Base-by-base conservation (phyloP, 2,329 filamentous ascomycete genomes). In the Fusarium sp. region DNA sequence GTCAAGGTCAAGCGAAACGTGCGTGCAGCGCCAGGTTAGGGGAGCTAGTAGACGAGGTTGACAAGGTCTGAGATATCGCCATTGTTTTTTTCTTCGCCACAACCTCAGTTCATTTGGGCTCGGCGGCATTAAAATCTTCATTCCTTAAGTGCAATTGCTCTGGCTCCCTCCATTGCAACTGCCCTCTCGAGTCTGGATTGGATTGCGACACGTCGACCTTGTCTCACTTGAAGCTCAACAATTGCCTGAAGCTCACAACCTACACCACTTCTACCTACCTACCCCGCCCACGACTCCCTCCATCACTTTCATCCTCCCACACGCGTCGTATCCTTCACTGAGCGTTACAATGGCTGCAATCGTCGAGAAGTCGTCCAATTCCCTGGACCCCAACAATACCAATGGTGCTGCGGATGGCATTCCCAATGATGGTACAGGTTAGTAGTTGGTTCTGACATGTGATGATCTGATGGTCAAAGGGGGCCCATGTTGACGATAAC, bases 341-440 rank as follows among this genome's bases (percentile, higher is more conserved):
- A 62, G 23, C 16, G 34, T 62, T 27, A 29, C 36, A 71, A 82
- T 81, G 80, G 72, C 79, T 63, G 67, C 76, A 62, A 54, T 71
- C 57, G 67, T 65, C 65, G 76, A 82, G 54, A 79, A 81, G 27
- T 82, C 83, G 34, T 79, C 83, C 73, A 84, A 85, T 73, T 79
- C 80, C 34, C 76, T 85, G 71, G 79, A 77, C 50, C 70, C 75
- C 14, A 78, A 79, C 54, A 76, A 70, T 31, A 61, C 79, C 16
- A 70, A 74, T 38, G 81, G 82, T 64, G 80, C 83, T 58, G 80
- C 84, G 27, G 82, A 81, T 64, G 80, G 86, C 51, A 79, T 89
- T 46, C 85, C 90, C 55, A 88, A 85, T 55, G 91, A 93, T 76
- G 91, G 91, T 79, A 93, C 91, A 65, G 91, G 91, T 93, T 79